Percentiles rank a stretch among this genome's conserved stretches.
phyloP scores from a whole-genome alignment of 352 stramenopile species.

The Thraustotheca clavata region DNA sequence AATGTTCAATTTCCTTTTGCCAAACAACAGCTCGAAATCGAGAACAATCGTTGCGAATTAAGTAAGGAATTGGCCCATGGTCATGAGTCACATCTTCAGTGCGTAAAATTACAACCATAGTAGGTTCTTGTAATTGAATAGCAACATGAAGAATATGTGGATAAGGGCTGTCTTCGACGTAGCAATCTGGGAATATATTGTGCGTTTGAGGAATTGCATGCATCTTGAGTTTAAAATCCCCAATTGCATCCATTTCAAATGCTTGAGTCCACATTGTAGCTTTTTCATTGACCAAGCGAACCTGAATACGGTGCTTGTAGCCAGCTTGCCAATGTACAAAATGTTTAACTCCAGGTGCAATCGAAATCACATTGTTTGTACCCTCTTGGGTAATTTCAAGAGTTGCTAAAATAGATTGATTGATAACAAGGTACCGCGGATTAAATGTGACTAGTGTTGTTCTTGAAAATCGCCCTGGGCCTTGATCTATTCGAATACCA shows the following conservation, averaged over 20 bases:
- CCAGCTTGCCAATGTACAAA: background rate
- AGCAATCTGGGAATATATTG: conserved; percentile 33
- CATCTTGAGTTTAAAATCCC: conserved; percentile 70
- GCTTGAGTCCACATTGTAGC: conserved; percentile 45
- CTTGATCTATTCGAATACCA: conserved; percentile 80
- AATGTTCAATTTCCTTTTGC: conserved; percentile 58
- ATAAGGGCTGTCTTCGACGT: conserved; percentile 14
- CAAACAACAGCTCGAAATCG: conserved; percentile 66
- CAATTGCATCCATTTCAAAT: conserved; percentile 70
- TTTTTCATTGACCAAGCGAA: background rate
- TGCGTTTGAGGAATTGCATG: conserved; percentile 48
- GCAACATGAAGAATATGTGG: conserved; percentile 44
- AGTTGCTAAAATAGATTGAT: conserved; percentile 51
- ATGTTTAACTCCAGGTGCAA: background rate
- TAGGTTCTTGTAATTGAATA: conserved; percentile 72
- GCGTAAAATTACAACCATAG: conserved; percentile 54
- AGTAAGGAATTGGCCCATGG: background rate
- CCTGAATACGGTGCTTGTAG: background rate
- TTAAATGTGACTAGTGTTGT: conserved; percentile 74
- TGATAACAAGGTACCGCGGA: conserved; percentile 74
- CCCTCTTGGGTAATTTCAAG: conserved; percentile 62
- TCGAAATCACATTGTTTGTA: background rate
- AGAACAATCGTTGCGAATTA: conserved; percentile 75
- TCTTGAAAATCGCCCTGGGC: conserved; percentile 58
- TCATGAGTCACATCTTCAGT: conserved; percentile 30